Conservation (phyloP, 1,139 yeast genomes). For the Suhomyces bribrorum region DNA sequence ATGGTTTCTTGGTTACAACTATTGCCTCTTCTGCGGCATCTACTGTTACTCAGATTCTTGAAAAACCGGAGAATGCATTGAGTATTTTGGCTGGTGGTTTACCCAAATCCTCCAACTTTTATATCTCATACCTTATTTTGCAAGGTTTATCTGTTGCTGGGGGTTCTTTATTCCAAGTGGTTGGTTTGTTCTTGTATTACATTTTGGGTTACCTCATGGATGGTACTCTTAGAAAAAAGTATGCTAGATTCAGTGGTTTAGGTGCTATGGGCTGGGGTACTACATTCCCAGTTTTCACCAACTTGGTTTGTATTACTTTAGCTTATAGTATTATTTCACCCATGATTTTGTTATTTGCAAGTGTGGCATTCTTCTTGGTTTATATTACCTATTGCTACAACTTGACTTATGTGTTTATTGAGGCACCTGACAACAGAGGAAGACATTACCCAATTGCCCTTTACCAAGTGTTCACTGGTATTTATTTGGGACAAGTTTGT, state of each 20-base stretch:
- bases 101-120: conserved; percentile 90
- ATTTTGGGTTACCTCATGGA: conserved; percentile 71
- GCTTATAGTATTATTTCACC: conserved; percentile 87
- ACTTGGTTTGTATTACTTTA: conserved; percentile 76
- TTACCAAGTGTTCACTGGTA: conserved; percentile 83
- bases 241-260: conserved; percentile 66
- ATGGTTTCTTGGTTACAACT: conserved; percentile 70
- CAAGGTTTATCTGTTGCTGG: conserved; percentile 86
- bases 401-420: conserved; percentile 65
- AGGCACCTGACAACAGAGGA: conserved; percentile 75
- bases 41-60: conserved; percentile 65
- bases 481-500: conserved; percentile 85
- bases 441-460: conserved; percentile 84
- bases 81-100: conserved; percentile 65
- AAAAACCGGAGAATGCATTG: conserved; percentile 70
- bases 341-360: conserved; percentile 63
- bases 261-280: conserved; percentile 84
- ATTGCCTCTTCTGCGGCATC: conserved; percentile 73
- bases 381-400: conserved; percentile 82
- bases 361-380: conserved; percentile 65
- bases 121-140: conserved; percentile 66
- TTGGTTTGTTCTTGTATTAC: conserved; percentile 67
- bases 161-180: conserved; percentile 77
- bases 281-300: conserved; percentile 79
- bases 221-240: conserved; percentile 83